Evolutionary conservation across 2,329 filamentous ascomycete genomes (phyloP).

Genomic region (Cladorrhinum sp.): DNA sequence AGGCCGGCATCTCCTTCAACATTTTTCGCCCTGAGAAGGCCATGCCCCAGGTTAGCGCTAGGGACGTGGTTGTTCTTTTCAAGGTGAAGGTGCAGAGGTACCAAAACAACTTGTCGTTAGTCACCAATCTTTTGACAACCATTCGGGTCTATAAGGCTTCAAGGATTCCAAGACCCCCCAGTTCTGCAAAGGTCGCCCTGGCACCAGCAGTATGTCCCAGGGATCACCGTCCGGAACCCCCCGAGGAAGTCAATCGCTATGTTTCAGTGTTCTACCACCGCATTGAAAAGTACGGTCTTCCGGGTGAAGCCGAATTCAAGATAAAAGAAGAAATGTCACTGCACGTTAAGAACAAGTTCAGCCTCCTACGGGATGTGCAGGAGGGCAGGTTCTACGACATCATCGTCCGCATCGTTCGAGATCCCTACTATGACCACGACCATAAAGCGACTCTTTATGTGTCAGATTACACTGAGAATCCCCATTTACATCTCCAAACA

Average conservation of each 20-base stretch:
- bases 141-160: slow-evolving; percentile 44
- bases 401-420: slow-evolving; percentile 64
- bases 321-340: slow-evolving; percentile 37
- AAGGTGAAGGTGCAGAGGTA: slow-evolving; percentile 54
- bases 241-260: slow-evolving; percentile 39
- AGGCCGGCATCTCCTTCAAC: slow-evolving; percentile 45
- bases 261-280: slow-evolving; percentile 48
- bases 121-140: slow-evolving; percentile 42
- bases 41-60: slow-evolving; percentile 48
- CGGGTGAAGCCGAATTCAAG: slow-evolving; percentile 44
- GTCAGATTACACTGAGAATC: slow-evolving; percentile 78
- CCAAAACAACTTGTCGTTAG: slow-evolving; percentile 38
- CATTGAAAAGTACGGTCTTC: slow-evolving; percentile 44
- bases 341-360: slow-evolving; percentile 56
- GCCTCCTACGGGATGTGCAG: slow-evolving; percentile 61
- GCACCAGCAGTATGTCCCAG: slow-evolving; percentile 7
- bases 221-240: slow-evolving; percentile 20
- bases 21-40: slow-evolving; percentile 56
- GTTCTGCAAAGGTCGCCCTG: slow-evolving; percentile 36
- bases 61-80: slow-evolving; percentile 65
- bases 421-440: slow-evolving; percentile 39
- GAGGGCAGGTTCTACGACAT: slow-evolving; percentile 63
- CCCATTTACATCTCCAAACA: slow-evolving; percentile 54
- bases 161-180: slow-evolving; percentile 40
- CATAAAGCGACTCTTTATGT: slow-evolving; percentile 65